Conservation (phyloP, 2,329 filamentous ascomycete genomes). For the Colletotrichum incanum region DNA sequence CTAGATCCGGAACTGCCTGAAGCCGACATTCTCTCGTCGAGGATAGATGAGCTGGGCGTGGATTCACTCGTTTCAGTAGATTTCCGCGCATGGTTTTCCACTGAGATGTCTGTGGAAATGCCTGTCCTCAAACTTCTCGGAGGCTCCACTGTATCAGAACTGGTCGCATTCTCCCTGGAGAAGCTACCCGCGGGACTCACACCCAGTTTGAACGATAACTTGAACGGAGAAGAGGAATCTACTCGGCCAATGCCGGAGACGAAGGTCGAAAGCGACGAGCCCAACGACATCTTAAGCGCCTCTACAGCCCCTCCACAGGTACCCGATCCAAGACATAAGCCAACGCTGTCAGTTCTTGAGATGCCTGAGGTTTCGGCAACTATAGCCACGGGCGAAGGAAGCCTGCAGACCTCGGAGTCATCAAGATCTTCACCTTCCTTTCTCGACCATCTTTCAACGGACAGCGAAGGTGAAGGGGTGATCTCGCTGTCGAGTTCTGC, state of each 20-base stretch:
- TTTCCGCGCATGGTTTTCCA: not conserved
- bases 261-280: not conserved
- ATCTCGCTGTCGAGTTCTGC: slow-evolving; percentile 2
- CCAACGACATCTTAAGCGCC: not conserved
- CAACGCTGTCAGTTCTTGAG: not conserved
- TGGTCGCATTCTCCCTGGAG: not conserved
- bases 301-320: not conserved
- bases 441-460: not conserved
- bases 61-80: slow-evolving; percentile 14
- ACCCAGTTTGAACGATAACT: not conserved
- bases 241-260: not conserved
- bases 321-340: not conserved
- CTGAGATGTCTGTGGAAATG: slow-evolving; percentile 12
- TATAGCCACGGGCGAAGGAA: not conserved
- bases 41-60: slow-evolving; percentile 10
- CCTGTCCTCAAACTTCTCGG: slow-evolving; percentile 8
- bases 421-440: not conserved
- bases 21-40: slow-evolving; percentile 1
- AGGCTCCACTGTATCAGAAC: not conserved
- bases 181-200: not conserved
- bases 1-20: not conserved
- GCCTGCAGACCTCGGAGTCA: not conserved
- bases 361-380: not conserved
- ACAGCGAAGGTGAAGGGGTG: slow-evolving; percentile 5
- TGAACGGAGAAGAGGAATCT: not conserved